Evolutionary conservation across 345 rosid genomes (phyloP).

Genomic region (Diplotaxis tenuifolia): DNA sequence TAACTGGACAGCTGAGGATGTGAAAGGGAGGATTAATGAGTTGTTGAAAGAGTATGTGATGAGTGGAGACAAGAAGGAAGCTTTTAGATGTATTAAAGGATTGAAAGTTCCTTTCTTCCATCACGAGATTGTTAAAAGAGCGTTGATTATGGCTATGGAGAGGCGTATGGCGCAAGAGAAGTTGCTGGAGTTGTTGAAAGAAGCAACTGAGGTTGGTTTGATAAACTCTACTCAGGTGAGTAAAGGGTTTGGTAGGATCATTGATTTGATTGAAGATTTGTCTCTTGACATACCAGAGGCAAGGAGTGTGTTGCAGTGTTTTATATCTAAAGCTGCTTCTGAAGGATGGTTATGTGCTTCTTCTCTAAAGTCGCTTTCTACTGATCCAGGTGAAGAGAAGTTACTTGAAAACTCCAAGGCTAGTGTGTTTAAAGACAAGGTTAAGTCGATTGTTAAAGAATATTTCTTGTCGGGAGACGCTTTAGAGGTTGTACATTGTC

Average conservation of each 20-base stretch:
- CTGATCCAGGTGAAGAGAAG: conserved; percentile 39
- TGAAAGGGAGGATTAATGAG: conserved; percentile 63
- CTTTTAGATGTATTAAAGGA: conserved; percentile 72
- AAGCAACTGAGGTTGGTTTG: conserved; percentile 63
- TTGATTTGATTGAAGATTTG: conserved; percentile 67
- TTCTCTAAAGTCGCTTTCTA: conserved; percentile 55
- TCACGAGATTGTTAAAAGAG: conserved; percentile 81
- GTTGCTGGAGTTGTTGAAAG: conserved; percentile 61
- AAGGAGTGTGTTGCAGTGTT: conserved; percentile 44
- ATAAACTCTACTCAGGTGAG: conserved; percentile 74
- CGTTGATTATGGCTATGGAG: conserved; percentile 76
- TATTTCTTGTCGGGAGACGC: conserved; percentile 72
- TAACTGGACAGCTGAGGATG: conserved; percentile 78
- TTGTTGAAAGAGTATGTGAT: conserved; percentile 59
- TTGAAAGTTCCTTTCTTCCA: conserved; percentile 82
- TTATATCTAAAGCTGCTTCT: conserved; percentile 78
- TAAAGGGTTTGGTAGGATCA: conserved; percentile 74
- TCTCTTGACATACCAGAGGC: conserved; percentile 85
- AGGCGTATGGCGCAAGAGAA: conserved; percentile 51
- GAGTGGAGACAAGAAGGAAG: conserved; percentile 80
- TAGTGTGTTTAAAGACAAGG: conserved; percentile 55
- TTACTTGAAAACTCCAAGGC: conserved; percentile 43
- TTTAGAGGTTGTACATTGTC: conserved; percentile 58
- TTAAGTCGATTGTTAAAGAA: conserved; percentile 65
- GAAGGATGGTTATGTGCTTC: conserved; percentile 90